Base-by-base conservation (phyloP, 208 protist genomes). In the Acanthamoeba royreba region DNA sequence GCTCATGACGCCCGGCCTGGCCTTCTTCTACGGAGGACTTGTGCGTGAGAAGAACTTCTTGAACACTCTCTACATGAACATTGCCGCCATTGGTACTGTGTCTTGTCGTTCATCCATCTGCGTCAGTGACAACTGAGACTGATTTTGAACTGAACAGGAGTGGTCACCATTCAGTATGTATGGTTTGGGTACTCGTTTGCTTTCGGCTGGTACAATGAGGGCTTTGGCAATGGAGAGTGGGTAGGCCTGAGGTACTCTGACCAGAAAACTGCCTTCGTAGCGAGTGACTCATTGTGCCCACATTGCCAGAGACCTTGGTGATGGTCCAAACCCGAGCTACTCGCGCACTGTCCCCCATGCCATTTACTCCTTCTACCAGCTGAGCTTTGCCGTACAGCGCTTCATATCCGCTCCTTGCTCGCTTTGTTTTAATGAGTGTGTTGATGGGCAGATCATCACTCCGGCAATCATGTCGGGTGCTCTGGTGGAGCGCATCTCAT, bases 1-100 rank as follows among this genome's bases (percentile, higher is more conserved):
- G 55, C 46, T 93, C 58, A 93, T 93, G 88, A 83, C 88, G 15
- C 88, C 88, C 1, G 88, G 88, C 8, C n/a, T 93, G 58, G 88
- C 63, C 0, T 49, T 93, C 40, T 93, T 93, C 45, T 93, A 93
- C 38, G 88, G 88, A 35, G 88, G 88, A 42, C 88, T 93, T 2
- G 88, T 83, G 25, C 43, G 88, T 45, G 58, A 93, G 19, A 93
- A 93, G 49, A 93, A 93, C 69, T 55, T 93, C 55, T 35, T 90
- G 15, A 90, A 90, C 55, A 69, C 83, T 15, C 83, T 90, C 47
- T 72, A 72, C 52, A 90, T 90, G 83, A 90, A 42, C 83, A 47
- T 90, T 31, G 83, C 83, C 22, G 33, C 83, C 0, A 90, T 90
- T 9, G 83, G 83, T 90, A 66, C 33, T 2, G 0, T 0, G 25